Base-by-base conservation (phyloP, 2,329 filamentous ascomycete genomes). In the Geosmithia putterillii region DNA sequence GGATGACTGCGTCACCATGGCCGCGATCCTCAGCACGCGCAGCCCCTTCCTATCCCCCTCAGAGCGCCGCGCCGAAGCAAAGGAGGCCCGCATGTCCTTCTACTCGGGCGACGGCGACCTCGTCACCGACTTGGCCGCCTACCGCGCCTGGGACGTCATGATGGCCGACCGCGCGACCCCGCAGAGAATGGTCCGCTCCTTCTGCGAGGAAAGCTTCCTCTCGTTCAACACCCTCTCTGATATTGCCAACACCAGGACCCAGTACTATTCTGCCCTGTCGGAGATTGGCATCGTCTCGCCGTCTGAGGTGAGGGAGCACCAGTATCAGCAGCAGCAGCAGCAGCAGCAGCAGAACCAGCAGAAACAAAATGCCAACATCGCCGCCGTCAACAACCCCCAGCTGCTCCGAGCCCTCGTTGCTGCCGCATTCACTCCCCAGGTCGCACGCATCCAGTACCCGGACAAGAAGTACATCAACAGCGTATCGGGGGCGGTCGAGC, bases 381-480 rank as follows among this genome's bases (percentile, higher is more conserved):
- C n/a, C n/a, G n/a, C n/a, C 17, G 7, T 3, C 9, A 20, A 22
- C 9, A 65, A 64, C 10, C 56, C 58, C 17, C 60, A 71, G 14
- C 70, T 88, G 21, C 65, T 87, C 18, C 77, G 83, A 19, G 83
- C 82, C 1, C 65, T 88, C 20, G 74, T 86, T 21, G 83, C 83
- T 4, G 81, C 81, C 3, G 79, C 83, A 3, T 86, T 87, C 59
- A 76, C 79, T 23, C 92, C 92, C 0, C 90, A 96, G 62, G 79
- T 95, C 50, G 88, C 88, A 14, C 79, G 89, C 43, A 95, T 98
- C 57, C 83, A 88, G 50, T 86, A 95, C 52, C 92, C 92, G 0
- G 87, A 95, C 64, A 94, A 94, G 68, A 96, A 95, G 61, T 98
- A 94, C 61, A 85, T 86, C 12, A 79, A 81, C 32, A 87, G 86